A percentile compares a stretch with the other conserved stretches of the same genome.
Evolutionary conservation across 2,329 filamentous ascomycete species (phyloP).

Genomic region (Dryadomyces sulphureus): DNA sequence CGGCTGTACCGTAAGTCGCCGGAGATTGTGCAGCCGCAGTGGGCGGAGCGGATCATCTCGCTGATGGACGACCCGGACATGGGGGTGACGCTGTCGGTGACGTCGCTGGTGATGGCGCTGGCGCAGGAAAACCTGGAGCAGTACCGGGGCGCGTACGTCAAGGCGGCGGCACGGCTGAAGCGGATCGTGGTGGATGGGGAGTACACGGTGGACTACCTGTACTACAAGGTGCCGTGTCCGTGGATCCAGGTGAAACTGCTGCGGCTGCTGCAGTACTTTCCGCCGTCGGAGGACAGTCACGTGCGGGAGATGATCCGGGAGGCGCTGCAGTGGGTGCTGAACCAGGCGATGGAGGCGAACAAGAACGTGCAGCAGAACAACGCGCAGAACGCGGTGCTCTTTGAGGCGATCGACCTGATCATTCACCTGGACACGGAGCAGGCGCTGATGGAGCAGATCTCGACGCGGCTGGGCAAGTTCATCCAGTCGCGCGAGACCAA

Average conservation of each 20-base stretch:
- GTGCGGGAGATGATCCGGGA: slow-evolving; percentile 84
- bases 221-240: slow-evolving; percentile 98
- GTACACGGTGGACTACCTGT: slow-evolving; percentile 80
- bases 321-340: slow-evolving; percentile 79
- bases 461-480: slow-evolving; percentile 77
- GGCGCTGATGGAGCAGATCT: slow-evolving; percentile 91
- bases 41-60: slow-evolving; percentile 97
- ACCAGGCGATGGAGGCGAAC: slow-evolving; percentile 79
- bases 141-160: slow-evolving; percentile 88
- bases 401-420: slow-evolving; percentile 96
- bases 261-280: slow-evolving; percentile 86
- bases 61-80: slow-evolving; percentile 94
- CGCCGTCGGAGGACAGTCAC: slow-evolving; percentile 87
- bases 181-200: slow-evolving; percentile 83
- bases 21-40: slow-evolving; percentile 86
- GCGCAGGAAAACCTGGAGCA: slow-evolving; percentile 89
- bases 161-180: slow-evolving; percentile 80
- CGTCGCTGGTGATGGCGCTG: slow-evolving; percentile 85
- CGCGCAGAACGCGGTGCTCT: slow-evolving; percentile 92
- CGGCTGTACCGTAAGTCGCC: slow-evolving; percentile 90
- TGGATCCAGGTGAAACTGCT: slow-evolving; percentile 96
- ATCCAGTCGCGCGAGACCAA: slow-evolving; percentile 96
- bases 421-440: slow-evolving; percentile 96
- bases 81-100: slow-evolving; percentile 88
- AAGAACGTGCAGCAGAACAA: slow-evolving; percentile 99